Base-by-base conservation (phyloP, 495 filamentous ascomycete species). In the Penicillium pancosmium region DNA sequence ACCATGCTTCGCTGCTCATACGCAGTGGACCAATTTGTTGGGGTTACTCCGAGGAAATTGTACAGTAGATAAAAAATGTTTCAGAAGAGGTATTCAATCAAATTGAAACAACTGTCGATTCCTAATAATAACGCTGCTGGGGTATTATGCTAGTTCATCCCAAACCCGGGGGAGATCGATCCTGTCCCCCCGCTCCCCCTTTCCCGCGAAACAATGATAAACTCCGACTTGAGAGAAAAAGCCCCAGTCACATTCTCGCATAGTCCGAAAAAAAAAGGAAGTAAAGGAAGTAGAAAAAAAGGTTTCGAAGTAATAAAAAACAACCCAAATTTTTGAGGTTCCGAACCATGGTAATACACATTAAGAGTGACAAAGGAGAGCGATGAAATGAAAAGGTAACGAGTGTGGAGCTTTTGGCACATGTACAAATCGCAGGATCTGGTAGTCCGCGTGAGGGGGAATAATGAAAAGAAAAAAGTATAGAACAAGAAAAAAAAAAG, bases 321-420 rank as follows among this genome's bases (percentile, higher is more conserved):
- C 60, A 52, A 69, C 60, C 52, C 60, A 41, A 12, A 54, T 48
- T 64, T 67, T 71, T 64, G 40, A 55, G 50, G 55, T 56, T 66
- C 60, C 58, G 41, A 61, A 62, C 58, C 65, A 57, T 72, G 71
- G 55, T 68, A 65, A 67, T 75, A 76, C 73, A 76, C 62, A 67
- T 73, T 73, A 74, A 60, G 67, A 64, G 60, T 71, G 27, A 75
- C 68, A 74, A 73, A 70, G 47, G 62, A 61, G 56, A 71, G 50
- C 58, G 53, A 54, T 56, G 40, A 66, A 68, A 58, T 61, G 51
- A 55, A 61, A 61, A 68, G 59, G 53, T 54, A 66, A 53, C 43
- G 48, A 65, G 65, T 34, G 56, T 44, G 55, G 44, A 53, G 59
- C 47, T 69, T 65, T 69, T 60, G 46, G 52, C 46, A 70, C 68